Evolutionary conservation across 1,139 yeast species (phyloP).

Genomic region (Debaryomycetaceae sp.): DNA sequence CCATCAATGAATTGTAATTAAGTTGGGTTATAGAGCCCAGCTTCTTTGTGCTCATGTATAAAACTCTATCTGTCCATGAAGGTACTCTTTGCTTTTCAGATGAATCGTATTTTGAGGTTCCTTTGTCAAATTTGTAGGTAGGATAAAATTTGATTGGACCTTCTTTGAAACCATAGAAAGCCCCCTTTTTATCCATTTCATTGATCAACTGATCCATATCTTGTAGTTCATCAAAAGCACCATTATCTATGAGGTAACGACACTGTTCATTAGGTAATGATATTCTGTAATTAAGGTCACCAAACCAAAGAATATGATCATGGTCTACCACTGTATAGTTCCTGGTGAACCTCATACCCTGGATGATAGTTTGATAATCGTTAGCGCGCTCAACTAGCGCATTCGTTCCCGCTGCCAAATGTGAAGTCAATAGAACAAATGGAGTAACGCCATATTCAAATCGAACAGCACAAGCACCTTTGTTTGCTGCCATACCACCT

Average conservation of each 20-base stretch:
- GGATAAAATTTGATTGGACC: slow-evolving; percentile 73
- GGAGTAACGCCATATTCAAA: slow-evolving; percentile 74
- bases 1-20: slow-evolving; percentile 57
- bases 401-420: slow-evolving; percentile 88
- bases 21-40: slow-evolving; percentile 56
- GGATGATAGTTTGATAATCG: slow-evolving; percentile 78
- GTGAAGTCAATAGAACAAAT: slow-evolving; percentile 84
- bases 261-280: slow-evolving; percentile 74
- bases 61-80: slow-evolving; percentile 93
- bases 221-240: slow-evolving; percentile 51
- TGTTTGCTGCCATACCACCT: slow-evolving; percentile 90
- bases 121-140: slow-evolving; percentile 91
- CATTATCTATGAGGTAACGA: slow-evolving; percentile 48
- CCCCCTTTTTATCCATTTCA: slow-evolving; percentile 73
- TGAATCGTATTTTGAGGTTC: slow-evolving; percentile 78
- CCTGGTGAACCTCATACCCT: slow-evolving; percentile 74
- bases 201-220: slow-evolving; percentile 77
- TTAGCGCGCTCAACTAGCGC: slow-evolving; percentile 85
- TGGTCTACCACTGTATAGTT: slow-evolving; percentile 72
- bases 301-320: slow-evolving; percentile 89
- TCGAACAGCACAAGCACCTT: slow-evolving; percentile 88
- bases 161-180: slow-evolving; percentile 83
- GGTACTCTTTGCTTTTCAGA: slow-evolving; percentile 92
- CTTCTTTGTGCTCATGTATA: slow-evolving; percentile 37
- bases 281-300: slow-evolving; percentile 91